A percentile compares a stretch with the other conserved stretches of the same genome.
phyloP scores from a whole-genome alignment of 345 rosid species.

The Reutealis trisperma region DNA sequence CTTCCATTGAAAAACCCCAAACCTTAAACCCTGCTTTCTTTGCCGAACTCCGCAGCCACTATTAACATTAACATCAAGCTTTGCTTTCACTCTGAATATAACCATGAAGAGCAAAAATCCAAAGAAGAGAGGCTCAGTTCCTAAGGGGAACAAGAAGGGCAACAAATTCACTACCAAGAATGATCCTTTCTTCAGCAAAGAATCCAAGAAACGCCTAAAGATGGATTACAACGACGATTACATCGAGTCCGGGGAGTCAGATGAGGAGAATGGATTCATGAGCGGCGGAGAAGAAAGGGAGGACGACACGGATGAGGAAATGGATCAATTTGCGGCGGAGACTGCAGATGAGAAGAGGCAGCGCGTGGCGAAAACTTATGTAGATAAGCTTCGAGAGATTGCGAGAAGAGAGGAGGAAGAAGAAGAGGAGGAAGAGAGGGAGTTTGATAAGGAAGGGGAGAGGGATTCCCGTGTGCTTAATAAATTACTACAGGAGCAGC shows the following conservation, averaged over 20 bases:
- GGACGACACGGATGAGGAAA: conserved; percentile 30
- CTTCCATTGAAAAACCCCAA: neutral
- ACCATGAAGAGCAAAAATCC: conserved; percentile 34
- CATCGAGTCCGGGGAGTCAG: conserved; percentile 63
- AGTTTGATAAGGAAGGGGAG: conserved; percentile 52
- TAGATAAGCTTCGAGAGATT: conserved; percentile 47
- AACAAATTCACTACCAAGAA: conserved; percentile 26
- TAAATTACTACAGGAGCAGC: conserved; percentile 80
- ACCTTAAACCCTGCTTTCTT: conserved; percentile 19
- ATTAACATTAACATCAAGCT: too few relatives aligned
- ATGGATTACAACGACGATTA: conserved; percentile 45
- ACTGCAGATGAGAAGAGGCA: conserved; percentile 76
- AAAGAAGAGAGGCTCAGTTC: conserved; percentile 35
- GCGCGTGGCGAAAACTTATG: conserved; percentile 53
- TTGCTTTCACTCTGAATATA: neutral
- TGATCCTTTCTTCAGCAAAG: conserved; percentile 54
- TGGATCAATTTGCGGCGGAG: conserved; percentile 52
- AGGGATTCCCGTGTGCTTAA: conserved; percentile 61
- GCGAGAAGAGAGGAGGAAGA: conserved; percentile 36
- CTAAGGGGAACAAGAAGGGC: conserved; percentile 26
- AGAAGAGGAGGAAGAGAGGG: conserved; percentile 45
- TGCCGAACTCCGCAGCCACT: neutral
- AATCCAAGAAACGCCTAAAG: conserved; percentile 53
- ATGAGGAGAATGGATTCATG: conserved; percentile 22
- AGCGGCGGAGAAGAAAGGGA: conserved; percentile 29